Evolutionary conservation across 208 protist species (phyloP), one percentile per base, ranked within the genome.

Genomic region (Leishmania major): DNA sequence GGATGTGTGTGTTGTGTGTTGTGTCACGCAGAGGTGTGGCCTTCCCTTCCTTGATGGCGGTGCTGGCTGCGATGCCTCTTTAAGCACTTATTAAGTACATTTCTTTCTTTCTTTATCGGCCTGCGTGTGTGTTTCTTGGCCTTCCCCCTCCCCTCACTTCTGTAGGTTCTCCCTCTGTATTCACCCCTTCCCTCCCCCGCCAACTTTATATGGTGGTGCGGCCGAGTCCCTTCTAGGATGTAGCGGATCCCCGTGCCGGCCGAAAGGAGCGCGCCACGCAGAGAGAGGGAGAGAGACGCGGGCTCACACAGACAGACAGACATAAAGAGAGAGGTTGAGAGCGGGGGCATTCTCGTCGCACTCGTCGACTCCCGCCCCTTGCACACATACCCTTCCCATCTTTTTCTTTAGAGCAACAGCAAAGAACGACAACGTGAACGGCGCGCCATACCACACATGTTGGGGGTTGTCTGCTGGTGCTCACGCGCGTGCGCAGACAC

Each of bases 131-230:
- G 51, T 19, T 55, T 55, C 15, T 19, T 55, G 51, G 51, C 3
- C 11, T 55, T 28, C 59, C 13, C 57, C 10, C 25, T 31, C 57
- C 25, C 57, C 57, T n/a, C 49, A 53, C 19, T 53, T 53, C 15
- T 53, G 49, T 19, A 60, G 22, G 40, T 77, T 84, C 37, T 86
- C 31, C 19, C 53, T 88, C 45, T 78, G 74, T 60, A 22, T 31
- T 64, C 10, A 8, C 60, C 43, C 62, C 64, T 67, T 70, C 28
- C 71, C 77, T 60, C 40, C 60, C 47, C 45, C 53, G 25, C 25
- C 17, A 51, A 51, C 40, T 55, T 77, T 22, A 53, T 35, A 77
- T 45, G n/a, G 62, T 35, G 62, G 40, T 17, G 62, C 13, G 31
- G 31, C 3, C 31, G 31, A 37, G 62, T 22, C 25, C 3, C 31